Evolutionary conservation across 345 rosid genomes (phyloP), one percentile per base, ranked within the genome.

Genomic region (Brassica cretica): DNA sequence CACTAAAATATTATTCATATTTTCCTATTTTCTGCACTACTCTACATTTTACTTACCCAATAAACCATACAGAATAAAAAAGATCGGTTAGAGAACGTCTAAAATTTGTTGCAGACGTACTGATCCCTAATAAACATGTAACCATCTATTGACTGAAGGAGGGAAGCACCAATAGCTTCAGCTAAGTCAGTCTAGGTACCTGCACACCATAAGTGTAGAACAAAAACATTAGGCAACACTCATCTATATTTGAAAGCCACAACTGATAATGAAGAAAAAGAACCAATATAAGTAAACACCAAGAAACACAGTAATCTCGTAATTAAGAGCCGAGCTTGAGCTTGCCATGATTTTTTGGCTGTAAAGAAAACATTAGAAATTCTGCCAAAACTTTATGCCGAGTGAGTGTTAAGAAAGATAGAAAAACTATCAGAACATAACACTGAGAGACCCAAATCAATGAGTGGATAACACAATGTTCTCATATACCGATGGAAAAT

Each of bases 151-250:
- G 27, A n/a, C 67, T 78, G 24, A 21, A 21, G 6, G 29, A 86
- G 18, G 16, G 73, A 75, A 41, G 81, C 1, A 24, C 15, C 71
- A 18, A 82, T 32, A 64, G 49, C 29, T 76, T 30, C 72, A 29
- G 56, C 89, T 91, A 92, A 64, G 9, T 88, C 90, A 25, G 97
- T 92, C 81, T 72, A 64, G 70, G 91, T 21, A 21, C 1, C 24
- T 21, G 0, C 24, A 21, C 24, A 21, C 24, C 24, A 21, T 21
- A 21, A 21, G 24, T 21, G 24, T 21, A 21, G 24, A 21, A 21
- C 24, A 21, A 21, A 21, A 21, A 21, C 24, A 21, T 21, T 21
- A 21, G 24, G 24, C 24, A 21, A 21, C 24, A 21, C 24, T 21
- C 24, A 74, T 30, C 35, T 24, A 55, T 25, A 37, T 37, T 37